These are phyloP conservation scores for Haplosporangium gracile DNA, from an alignment of 192 early-diverging fungal genomes.

Conservation along the genomic window DNA sequence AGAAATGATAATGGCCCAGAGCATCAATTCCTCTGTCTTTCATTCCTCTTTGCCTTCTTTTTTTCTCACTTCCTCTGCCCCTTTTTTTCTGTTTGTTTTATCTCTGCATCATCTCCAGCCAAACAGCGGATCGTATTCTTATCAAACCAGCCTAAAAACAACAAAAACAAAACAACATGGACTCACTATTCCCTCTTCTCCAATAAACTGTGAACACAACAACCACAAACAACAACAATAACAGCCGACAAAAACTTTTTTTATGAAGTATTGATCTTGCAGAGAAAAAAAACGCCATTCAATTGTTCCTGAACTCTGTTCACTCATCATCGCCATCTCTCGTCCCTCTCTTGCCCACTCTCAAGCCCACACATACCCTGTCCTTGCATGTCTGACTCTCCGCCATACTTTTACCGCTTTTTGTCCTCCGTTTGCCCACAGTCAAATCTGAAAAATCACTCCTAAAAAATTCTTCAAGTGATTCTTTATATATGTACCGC, in stretches of 20 bases:
- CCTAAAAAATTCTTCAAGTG: background rate
- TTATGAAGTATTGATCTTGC: background rate
- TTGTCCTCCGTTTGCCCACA: background rate
- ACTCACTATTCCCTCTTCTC: background rate
- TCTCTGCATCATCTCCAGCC: constrained; percentile 8
- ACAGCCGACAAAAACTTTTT: background rate
- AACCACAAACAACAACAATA: background rate
- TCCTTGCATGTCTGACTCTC: background rate
- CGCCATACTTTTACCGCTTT: background rate
- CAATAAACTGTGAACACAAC: background rate
- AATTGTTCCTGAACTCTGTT: background rate
- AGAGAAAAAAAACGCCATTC: background rate
- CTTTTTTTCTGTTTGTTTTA: background rate
- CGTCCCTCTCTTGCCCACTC: background rate
- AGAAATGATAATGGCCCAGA: background rate
- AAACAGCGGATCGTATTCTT: constrained; percentile 7
- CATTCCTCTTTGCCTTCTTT: background rate
- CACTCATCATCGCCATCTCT: background rate
- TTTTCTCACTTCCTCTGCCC: background rate
- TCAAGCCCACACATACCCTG: background rate
- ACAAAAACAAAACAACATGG: constrained; percentile 5
- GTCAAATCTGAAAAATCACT: background rate
- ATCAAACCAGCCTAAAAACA: constrained; percentile 1
- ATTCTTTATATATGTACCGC: background rate
- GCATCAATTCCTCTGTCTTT: background rate